Percentiles rank a stretch among this genome's conserved stretches.
Evolutionary conservation across 805 yeast species (phyloP).

Genomic region (Babjeviella inositovora): DNA sequence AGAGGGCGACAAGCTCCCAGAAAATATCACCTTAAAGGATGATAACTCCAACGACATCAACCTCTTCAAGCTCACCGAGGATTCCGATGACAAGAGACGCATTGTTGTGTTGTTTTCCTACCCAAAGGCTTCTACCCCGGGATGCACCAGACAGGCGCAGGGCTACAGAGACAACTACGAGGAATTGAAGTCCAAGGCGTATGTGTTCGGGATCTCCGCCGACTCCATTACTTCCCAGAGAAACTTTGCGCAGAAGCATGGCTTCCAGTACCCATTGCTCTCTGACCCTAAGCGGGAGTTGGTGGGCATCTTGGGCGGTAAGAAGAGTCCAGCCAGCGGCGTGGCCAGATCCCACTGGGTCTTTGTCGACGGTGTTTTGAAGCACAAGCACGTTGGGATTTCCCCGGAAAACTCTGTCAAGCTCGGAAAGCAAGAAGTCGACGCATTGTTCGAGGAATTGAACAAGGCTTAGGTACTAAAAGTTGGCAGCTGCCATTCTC

Average conservation of each 20-base stretch:
- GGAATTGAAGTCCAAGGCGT: conserved; percentile 33
- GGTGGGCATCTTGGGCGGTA: conserved; percentile 68
- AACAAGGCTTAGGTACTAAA: too few relatives aligned
- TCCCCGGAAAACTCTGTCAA: conserved; percentile 43
- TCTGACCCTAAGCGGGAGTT: conserved; percentile 62
- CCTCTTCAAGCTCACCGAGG: conserved; percentile 2
- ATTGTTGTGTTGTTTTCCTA: conserved; percentile 28
- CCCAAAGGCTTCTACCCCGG: conserved; percentile 90
- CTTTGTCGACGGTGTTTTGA: conserved; percentile 61
- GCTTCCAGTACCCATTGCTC: conserved; percentile 56
- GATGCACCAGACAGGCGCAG: conserved; percentile 89
- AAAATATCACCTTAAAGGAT: conserved; percentile 11
- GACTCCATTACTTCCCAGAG: conserved; percentile 72
- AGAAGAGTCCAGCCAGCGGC: conserved; percentile 55
- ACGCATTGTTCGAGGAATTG: conserved; percentile 16
- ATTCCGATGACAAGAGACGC: conserved; percentile 1
- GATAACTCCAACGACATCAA: not conserved
- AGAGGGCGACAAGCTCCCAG: conserved; percentile 19
- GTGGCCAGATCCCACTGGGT: conserved; percentile 87
- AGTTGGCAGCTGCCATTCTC: too few relatives aligned
- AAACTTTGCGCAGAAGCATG: conserved; percentile 57
- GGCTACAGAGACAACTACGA: conserved; percentile 65
- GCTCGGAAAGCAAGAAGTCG: conserved; percentile 42
- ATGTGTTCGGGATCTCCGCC: conserved; percentile 69
- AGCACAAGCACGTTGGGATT: conserved; percentile 31